Conservation (phyloP, 306 rosid species). For the Castanea crenata region DNA sequence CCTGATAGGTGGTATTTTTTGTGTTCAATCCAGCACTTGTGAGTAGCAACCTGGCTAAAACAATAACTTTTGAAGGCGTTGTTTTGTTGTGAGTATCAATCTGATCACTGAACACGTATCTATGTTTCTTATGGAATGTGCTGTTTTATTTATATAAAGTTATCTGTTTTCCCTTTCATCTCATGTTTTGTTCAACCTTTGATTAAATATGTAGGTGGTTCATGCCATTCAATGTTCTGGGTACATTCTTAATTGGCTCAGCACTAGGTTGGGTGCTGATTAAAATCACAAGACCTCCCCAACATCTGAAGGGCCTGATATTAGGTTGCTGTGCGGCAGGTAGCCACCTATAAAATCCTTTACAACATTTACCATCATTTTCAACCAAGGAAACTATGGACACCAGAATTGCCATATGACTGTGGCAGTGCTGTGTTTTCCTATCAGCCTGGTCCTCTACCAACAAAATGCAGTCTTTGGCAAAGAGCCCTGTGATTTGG, state of each 20-base stretch:
- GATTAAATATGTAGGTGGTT: slow-evolving; percentile 41
- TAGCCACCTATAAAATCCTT: slow-evolving; percentile 6
- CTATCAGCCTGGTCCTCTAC: not conserved
- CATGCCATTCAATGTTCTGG: slow-evolving; percentile 48
- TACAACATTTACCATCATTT: not conserved
- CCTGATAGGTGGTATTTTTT: slow-evolving; percentile 41
- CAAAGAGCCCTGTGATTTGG: no score
- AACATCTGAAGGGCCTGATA: slow-evolving; percentile 39
- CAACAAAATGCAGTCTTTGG: not conserved
- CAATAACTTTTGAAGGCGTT: slow-evolving; percentile 39
- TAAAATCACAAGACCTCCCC: slow-evolving; percentile 42
- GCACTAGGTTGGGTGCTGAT: slow-evolving; percentile 47
- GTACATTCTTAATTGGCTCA: slow-evolving; percentile 44
- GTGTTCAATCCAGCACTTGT: slow-evolving; percentile 53
- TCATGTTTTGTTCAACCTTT: slow-evolving; percentile 13
- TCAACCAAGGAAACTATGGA: not conserved
- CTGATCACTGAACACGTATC: not conserved
- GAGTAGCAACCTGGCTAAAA: slow-evolving; percentile 42
- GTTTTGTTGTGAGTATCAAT: slow-evolving; percentile 35
- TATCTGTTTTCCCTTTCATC: slow-evolving; percentile 6
- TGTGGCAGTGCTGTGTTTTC: no score
- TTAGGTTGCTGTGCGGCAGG: slow-evolving; percentile 54
- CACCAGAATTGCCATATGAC: not conserved
- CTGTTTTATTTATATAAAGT: not conserved
- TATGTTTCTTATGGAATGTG: slow-evolving; percentile 3